Percentiles rank a stretch among this genome's conserved stretches.
Evolutionary conservation across 2,329 filamentous ascomycete species (phyloP).

Genomic region (Cordyceps tenuipes): DNA sequence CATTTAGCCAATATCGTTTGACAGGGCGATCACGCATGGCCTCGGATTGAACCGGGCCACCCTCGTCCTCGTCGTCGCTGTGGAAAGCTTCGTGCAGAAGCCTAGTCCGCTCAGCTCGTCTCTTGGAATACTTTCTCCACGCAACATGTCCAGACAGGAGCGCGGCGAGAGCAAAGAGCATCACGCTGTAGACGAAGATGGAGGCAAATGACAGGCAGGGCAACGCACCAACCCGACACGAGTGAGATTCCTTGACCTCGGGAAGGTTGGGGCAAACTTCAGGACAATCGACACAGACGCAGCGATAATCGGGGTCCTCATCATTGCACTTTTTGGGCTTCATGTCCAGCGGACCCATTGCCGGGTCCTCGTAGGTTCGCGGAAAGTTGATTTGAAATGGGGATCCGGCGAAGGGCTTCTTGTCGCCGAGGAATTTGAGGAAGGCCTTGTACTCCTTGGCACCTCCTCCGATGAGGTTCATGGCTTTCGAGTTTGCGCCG

Average conservation of each 20-base stretch:
- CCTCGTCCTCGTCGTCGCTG: slow-evolving; percentile 92
- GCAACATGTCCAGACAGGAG: slow-evolving; percentile 66
- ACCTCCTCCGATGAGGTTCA: slow-evolving; percentile 91
- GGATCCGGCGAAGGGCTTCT: slow-evolving; percentile 74
- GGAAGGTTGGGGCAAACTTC: slow-evolving; percentile 77
- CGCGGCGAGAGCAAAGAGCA: slow-evolving; percentile 59
- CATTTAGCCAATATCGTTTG: slow-evolving; percentile 75
- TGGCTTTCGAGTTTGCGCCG: slow-evolving; percentile 84
- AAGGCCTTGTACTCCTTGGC: slow-evolving; percentile 84
- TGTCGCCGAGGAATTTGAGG: slow-evolving; percentile 85
- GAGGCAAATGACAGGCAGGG: slow-evolving; percentile 91
- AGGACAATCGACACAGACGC: slow-evolving; percentile 89
- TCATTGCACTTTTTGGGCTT: slow-evolving; percentile 83
- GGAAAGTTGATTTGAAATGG: slow-evolving; percentile 98
- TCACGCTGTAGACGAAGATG: slow-evolving; percentile 73
- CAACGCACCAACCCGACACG: slow-evolving; percentile 78
- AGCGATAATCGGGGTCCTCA: slow-evolving; percentile 74
- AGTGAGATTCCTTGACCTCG: slow-evolving; percentile 57
- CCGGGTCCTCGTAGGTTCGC: slow-evolving; percentile 48
- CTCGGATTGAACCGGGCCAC: slow-evolving; percentile 63
- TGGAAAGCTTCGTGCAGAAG: slow-evolving; percentile 75
- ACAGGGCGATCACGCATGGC: slow-evolving; percentile 73
- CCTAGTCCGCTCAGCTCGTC: slow-evolving; percentile 73
- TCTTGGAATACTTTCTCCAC: slow-evolving; percentile 63
- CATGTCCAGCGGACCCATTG: slow-evolving; percentile 66